Evolutionary conservation across 257 asterid species (phyloP), one percentile per base, ranked within the genome.

Genomic region (Capsicum pubescens): DNA sequence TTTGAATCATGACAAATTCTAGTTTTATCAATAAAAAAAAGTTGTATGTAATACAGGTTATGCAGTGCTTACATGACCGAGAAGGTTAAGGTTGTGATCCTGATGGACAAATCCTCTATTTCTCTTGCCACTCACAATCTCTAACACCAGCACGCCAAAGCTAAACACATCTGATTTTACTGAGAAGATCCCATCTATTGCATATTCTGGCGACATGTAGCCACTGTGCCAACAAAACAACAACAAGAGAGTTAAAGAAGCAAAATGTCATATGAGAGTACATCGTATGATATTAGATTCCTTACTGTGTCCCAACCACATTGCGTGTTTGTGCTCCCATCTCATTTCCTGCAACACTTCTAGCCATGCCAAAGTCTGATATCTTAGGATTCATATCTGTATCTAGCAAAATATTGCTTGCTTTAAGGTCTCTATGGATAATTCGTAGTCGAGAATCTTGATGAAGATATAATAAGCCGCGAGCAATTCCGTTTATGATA

Each of bases 161-260:
- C 88, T 87, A 26, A 83, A 85, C 1, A 85, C 90, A 39, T 87
- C 88, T 19, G 90, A 87, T 83, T 87, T 87, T 74, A 87, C 86
- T 0, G 88, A 85, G 56, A 85, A 87, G 5, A 87, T 16, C 36
- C 90, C 88, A 56, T 87, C 88, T 21, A 83, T 42, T 16, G 88
- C 86, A 52, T 87, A 87, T 79, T 85, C 90, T 3, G 90, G 88
- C 52, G 88, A 69, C 86, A 87, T 87, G n/a, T 87, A 87, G 44
- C 90, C 90, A 56, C 90, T 87, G 61, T 86, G 81, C 21, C 11
- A 6, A 19, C 0, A 74, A 19, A 74, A 12, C 36, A 74, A n/a
- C 42, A 48, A 16, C 79, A 9, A 16, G 12, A 46, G 44, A 21
- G 50, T 19, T 3, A 11, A 72, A 48, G 10, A 19, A 19, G 19